Base-by-base conservation (phyloP, 225 moss, liverwort and hornwort species). In the Climacium dendroides region DNA sequence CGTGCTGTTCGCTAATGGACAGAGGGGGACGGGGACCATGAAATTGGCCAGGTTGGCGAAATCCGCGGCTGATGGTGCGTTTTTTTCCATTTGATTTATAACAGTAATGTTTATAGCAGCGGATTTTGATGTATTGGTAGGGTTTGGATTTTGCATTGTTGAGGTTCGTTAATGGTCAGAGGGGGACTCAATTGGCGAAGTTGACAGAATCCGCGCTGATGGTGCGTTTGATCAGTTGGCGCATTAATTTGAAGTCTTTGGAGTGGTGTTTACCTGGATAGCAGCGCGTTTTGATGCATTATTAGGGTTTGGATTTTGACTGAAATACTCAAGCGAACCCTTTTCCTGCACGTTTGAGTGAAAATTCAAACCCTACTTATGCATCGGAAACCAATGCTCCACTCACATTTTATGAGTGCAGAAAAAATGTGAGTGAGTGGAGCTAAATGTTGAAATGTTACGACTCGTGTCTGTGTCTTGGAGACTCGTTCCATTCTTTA, bases 21-120 rank as follows among this genome's bases (percentile, higher is more conserved):
- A 95, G 90, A 96, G 98, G 47, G 98, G 98, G 10, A 89, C 97
- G 39, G 98, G 98, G 59, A 92, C 94, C 74, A 96, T 95, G 96
- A 98, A 94, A 85, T 87, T 98, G 84, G 96, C 95, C 24, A 90
- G 98, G 88, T 92, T 94, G 89, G 98, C 96, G 32, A 96, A 94
- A 73, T 94, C 96, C 61, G 95, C 95, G 8, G 96, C 98, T 81
- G 89, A 88, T 83, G 92, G 93, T 92, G 39, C 78, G 88, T 45
- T 39, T 78, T 45, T 58, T 75, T 63, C 41, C 67, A 34, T 8
- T 53, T 37, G 30, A 59, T 57, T 34, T 62, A 32, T 54, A 28
- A 63, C 28, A 12, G 76, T 54, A 15, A 32, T 52, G 25, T 62
- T 85, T 35, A 22, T 57, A 17, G 57, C 34, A 54, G 47, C 28